These are phyloP conservation scores for Colletotrichum musicola DNA, from an alignment of 2,329 filamentous ascomycete species.

Conservation along the genomic window DNA sequence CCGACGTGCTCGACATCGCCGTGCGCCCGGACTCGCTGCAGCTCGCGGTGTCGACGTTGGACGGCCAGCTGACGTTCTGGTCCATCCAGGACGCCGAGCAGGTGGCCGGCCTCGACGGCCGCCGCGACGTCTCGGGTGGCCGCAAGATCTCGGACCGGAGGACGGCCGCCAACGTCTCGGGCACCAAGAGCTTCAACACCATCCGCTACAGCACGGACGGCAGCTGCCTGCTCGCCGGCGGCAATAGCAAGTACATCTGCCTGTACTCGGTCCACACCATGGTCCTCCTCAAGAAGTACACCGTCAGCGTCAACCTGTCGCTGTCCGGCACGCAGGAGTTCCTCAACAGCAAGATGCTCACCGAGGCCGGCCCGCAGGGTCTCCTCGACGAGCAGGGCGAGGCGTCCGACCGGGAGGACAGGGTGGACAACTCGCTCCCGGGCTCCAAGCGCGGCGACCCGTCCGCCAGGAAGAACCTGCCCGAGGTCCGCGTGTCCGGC, in stretches of 20 bases:
- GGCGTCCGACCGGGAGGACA: conserved; percentile 88
- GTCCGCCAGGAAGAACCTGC: conserved; percentile 78
- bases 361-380: conserved; percentile 86
- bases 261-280: conserved; percentile 95
- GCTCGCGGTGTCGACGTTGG: conserved; percentile 90
- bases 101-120: conserved; percentile 86
- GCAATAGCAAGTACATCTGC: conserved; percentile 99
- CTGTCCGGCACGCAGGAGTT: conserved; percentile 97
- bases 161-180: conserved; percentile 89
- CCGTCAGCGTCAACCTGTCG: conserved; percentile 95
- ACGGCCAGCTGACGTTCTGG: conserved; percentile 97
- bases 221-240: conserved; percentile 87
- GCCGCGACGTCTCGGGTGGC: conserved; percentile 92
- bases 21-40: conserved; percentile 93
- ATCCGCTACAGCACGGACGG: conserved; percentile 95
- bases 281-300: conserved; percentile 93
- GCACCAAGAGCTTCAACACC: conserved; percentile 90
- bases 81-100: conserved; percentile 89
- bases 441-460: conserved; percentile 91
- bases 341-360: conserved; percentile 91
- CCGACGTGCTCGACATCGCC: conserved; percentile 88
- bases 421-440: conserved; percentile 82
- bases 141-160: conserved; percentile 88
- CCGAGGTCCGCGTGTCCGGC: conserved; percentile 86
- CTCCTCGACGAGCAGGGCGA: conserved; percentile 92